These are phyloP conservation scores for Sarcodon aspratus DNA, from an alignment of 768 basidiomycete genomes.

Conservation along the genomic window DNA sequence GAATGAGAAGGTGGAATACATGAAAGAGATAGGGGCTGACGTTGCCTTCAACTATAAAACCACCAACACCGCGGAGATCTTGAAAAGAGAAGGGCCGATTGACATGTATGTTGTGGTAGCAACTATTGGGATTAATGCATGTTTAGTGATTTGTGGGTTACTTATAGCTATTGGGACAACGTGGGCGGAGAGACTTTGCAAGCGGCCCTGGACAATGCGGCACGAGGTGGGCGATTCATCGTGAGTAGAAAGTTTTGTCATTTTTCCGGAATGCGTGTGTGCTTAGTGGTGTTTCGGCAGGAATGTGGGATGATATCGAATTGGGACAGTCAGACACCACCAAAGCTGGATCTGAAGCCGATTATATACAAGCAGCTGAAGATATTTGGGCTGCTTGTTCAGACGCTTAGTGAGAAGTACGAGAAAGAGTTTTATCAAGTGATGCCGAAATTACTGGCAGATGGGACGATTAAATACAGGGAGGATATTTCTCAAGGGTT, in stretches of 20 bases:
- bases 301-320: slow-evolving; percentile 19
- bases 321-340: slow-evolving; percentile 10
- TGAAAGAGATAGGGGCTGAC: slow-evolving; percentile 54
- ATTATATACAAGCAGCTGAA: slow-evolving; percentile 16
- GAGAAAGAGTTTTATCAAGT: slow-evolving; percentile 17
- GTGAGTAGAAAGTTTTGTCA: slow-evolving; percentile 9
- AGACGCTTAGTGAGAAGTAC: slow-evolving; percentile 12
- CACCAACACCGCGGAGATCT: slow-evolving; percentile 33
- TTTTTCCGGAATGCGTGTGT: neutral
- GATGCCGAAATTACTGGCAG: slow-evolving; percentile 16
- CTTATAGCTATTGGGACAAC: slow-evolving; percentile 20
- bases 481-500: slow-evolving; percentile 22
- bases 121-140: neutral
- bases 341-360: slow-evolving; percentile 13
- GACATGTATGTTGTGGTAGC: slow-evolving; percentile 27
- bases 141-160: neutral
- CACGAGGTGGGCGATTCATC: slow-evolving; percentile 10
- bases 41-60: slow-evolving; percentile 71
- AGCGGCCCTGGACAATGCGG: slow-evolving; percentile 11
- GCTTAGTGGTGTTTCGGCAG: slow-evolving; percentile 2
- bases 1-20: slow-evolving; percentile 59
- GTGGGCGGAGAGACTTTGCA: slow-evolving; percentile 20
- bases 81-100: slow-evolving; percentile 46
- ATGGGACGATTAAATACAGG: slow-evolving; percentile 23
- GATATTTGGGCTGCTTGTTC: slow-evolving; percentile 20